Evolutionary conservation across 2,329 filamentous ascomycete genomes (phyloP).

Genomic region (Triangularia verruculosa): DNA sequence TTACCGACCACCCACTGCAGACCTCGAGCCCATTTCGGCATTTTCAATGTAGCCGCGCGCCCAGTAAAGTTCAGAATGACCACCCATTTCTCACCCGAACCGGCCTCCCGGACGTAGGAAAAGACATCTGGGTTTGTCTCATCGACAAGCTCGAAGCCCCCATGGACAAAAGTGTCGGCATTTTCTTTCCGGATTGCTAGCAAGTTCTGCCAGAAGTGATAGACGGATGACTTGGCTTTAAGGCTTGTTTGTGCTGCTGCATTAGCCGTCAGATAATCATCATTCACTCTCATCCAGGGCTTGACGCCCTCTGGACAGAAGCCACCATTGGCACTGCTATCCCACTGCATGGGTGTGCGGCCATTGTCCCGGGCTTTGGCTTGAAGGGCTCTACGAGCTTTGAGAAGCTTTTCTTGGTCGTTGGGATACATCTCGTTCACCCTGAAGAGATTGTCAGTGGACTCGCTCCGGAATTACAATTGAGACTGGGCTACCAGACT

Average conservation of each 20-base stretch:
- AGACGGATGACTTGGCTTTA: slow-evolving; percentile 45
- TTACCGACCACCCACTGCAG: not conserved
- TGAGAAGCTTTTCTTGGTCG: slow-evolving; percentile 40
- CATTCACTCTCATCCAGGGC: slow-evolving; percentile 62
- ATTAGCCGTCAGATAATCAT: slow-evolving; percentile 55
- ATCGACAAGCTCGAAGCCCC: slow-evolving; percentile 53
- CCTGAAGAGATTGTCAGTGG: not conserved
- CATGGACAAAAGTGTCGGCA: slow-evolving; percentile 59
- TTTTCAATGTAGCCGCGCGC: not conserved
- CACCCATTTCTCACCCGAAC: slow-evolving; percentile 26
- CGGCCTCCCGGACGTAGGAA: slow-evolving; percentile 41
- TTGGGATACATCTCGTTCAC: slow-evolving; percentile 17
- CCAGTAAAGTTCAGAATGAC: slow-evolving; percentile 45
- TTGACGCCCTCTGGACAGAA: slow-evolving; percentile 51
- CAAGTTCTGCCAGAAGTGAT: slow-evolving; percentile 59
- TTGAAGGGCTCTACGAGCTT: slow-evolving; percentile 52
- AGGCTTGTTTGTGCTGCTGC: slow-evolving; percentile 44
- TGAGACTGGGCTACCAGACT: not conserved
- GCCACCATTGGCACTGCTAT: slow-evolving; percentile 49
- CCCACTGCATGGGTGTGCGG: slow-evolving; percentile 68
- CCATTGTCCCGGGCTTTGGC: slow-evolving; percentile 63
- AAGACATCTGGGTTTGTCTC: slow-evolving; percentile 44
- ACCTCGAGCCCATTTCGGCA: not conserved
- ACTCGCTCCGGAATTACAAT: not conserved
- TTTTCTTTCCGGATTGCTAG: slow-evolving; percentile 54